Evolutionary conservation across 371 early-diverging fungal species (phyloP), one percentile per base, ranked within the genome.

Genomic region (Amoeboaphelidium protococcarum): DNA sequence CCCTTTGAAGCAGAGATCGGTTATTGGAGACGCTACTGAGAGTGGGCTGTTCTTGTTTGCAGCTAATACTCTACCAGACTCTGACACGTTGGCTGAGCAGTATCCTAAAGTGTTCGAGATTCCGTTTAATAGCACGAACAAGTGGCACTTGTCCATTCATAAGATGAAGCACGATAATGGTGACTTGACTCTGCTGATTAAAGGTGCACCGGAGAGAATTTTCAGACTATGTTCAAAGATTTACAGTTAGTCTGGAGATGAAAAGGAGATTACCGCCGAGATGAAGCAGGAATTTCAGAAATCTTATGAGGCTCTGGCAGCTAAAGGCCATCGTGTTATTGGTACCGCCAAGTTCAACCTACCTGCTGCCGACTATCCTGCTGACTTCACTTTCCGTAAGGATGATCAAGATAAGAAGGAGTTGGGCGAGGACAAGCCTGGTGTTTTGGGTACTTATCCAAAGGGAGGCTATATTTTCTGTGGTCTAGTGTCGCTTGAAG

Each of bases 131-230:
- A 80, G 83, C 6, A 72, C 76, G 26, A 90, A 76, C 75, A 92
- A 92, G 61, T 87, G 87, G 88, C 75, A 75, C 47, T 66, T 91
- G 69, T 71, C 85, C 2, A 78, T 92, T 50, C 82, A 85, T 57
- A 51, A 65, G 48, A 60, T 63, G 44, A 54, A 55, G 24, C 85
- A 88, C 54, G 59, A 58, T 40, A 59, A 53, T 24, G 87, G 87
- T 3, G 48, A 56, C 2, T 60, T 76, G 46, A 84, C 73, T 13
- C 63, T 83, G 2, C 76, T 71, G 62, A 69, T 89, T 37, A 90
- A 92, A 60, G 92, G 92, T 40, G 92, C 92, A 2, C 92, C 92
- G 16, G 92, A 92, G 57, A 73, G 88, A 43, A 71, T 92, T 21
- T 59, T 89, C 42, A 58, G 66, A 12, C 57, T 82, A 37, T 89